A percentile compares a stretch with the other conserved stretches of the same genome.
Conservation (phyloP, 2,329 filamentous ascomycete species). For the Cercospora sesami region DNA sequence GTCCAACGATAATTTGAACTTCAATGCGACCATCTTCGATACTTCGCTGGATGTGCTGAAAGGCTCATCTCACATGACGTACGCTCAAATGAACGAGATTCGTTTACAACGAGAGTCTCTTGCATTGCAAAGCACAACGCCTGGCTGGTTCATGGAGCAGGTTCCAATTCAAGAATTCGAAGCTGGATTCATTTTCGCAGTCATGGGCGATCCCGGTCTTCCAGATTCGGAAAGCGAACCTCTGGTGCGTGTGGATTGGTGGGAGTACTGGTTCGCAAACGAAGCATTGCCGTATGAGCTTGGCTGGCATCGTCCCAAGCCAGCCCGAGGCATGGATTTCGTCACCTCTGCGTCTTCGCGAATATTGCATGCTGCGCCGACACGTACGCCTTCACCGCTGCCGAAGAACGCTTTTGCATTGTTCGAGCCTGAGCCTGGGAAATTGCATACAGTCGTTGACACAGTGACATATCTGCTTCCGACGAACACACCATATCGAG, state of each 20-base stretch:
- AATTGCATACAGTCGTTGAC: neutral
- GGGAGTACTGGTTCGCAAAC: constrained; percentile 20
- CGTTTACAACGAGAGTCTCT: constrained; percentile 18
- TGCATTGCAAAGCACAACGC: neutral
- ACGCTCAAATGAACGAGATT: constrained; percentile 15
- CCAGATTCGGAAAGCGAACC: constrained; percentile 9
- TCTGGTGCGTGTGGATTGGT: constrained; percentile 15
- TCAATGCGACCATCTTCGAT: constrained; percentile 18
- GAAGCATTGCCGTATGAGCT: constrained; percentile 18
- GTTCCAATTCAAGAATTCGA: constrained; percentile 18
- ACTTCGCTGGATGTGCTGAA: constrained; percentile 11
- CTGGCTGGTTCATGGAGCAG: constrained; percentile 14
- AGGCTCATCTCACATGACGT: constrained; percentile 9
- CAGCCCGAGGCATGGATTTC: constrained; percentile 1
- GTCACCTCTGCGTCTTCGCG: constrained; percentile 9
- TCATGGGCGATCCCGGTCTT: constrained; percentile 12
- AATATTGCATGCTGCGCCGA: neutral
- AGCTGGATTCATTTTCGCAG: constrained; percentile 18
- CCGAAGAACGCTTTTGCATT: neutral
- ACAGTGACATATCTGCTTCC: neutral
- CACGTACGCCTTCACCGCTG: neutral
- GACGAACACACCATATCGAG: neutral
- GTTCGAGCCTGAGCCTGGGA: neutral
- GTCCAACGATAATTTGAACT: constrained; percentile 16
- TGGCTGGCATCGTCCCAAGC: constrained; percentile 14